These are phyloP conservation scores for Trichoderma gamsii DNA, from an alignment of 495 filamentous ascomycete genomes.

Conservation along the genomic window DNA sequence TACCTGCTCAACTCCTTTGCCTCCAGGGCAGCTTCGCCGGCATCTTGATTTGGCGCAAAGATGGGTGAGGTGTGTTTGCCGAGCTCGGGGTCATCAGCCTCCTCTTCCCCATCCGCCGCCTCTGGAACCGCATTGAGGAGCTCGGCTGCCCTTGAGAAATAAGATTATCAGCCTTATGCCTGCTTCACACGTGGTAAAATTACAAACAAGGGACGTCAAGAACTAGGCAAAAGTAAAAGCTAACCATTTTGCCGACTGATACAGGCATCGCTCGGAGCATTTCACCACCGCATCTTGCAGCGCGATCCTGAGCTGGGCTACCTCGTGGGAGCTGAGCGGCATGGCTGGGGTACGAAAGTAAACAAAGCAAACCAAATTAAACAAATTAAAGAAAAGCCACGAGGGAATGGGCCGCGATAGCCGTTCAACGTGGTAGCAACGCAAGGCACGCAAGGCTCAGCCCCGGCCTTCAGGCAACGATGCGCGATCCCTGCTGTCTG, in stretches of 20 bases:
- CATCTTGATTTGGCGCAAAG: constrained; percentile 46
- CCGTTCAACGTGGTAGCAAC: too few species aligned
- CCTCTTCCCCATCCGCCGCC: constrained; percentile 33
- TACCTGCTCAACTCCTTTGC: constrained; percentile 73
- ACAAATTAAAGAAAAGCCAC: background rate
- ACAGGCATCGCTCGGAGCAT: constrained; percentile 91
- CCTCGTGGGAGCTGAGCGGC: constrained; percentile 42
- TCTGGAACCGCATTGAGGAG: constrained; percentile 74
- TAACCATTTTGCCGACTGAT: constrained; percentile 96
- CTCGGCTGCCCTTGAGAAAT: constrained; percentile 76
- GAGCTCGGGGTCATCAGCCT: constrained; percentile 28
- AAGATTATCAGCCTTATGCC: constrained; percentile 14
- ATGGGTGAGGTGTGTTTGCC: constrained; percentile 37
- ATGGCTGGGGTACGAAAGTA: constrained; percentile 18
- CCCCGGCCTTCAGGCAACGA: background rate
- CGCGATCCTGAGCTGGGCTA: constrained; percentile 47
- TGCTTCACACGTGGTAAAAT: background rate
- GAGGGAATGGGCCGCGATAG: background rate
- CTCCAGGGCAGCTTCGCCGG: constrained; percentile 70
- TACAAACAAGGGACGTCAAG: background rate
- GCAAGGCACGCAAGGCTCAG: background rate
- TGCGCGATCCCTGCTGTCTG: background rate
- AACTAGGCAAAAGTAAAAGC: background rate
- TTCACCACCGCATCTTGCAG: constrained; percentile 80
- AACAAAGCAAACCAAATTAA: background rate